Base-by-base conservation (phyloP, 192 early-diverging fungal genomes). In the Coemansia aciculifera region DNA sequence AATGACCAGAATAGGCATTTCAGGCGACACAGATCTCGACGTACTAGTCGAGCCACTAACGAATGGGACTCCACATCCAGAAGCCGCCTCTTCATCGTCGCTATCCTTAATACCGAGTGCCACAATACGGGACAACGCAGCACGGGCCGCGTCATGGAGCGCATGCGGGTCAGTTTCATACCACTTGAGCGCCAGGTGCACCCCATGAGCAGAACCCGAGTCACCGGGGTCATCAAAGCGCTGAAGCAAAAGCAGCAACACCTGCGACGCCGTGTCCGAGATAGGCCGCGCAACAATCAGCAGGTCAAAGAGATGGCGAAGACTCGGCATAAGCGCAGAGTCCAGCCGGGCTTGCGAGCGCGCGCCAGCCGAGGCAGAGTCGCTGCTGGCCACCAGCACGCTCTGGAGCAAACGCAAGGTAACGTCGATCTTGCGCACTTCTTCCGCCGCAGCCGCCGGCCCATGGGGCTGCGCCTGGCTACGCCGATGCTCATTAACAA, bases 1-100 rank as follows among this genome's bases (percentile, higher is more conserved):
- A 27, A 78, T 66, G 5, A 73, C 64, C 34, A 79, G 72, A 15
- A 79, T 71, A 0, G 77, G 77, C 77, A 79, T 79, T 24, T 79
- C 77, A 0, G 77, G 77, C 44, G 77, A 73, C 13, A 59, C 64
- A 2, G 77, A 79, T 4, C 77, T 52, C 17, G 43, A 29, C 32
- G 23, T 19, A 38, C 34, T 39, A 43, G 24, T 24, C 9, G 43
- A 10, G 6, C 8, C n/a, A 15, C 11, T 39, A 67, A 38, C 24
- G 19, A 36, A 11, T 15, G n/a, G 17, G 5, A 11, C 56, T 36
- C 34, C 32, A 36, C 34, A 17, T 5, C 12, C 56, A 17, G 15
- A 19, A 13, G 0, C 48, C 48, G 5, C 29, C 34, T 59, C 57
- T 19, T 59, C 32, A 12, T 32, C 34, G 2, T 17, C 21, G 13